These are phyloP conservation scores for Chlorella variabilis DNA, from an alignment of 163 green algal genomes.

Conservation along the genomic window DNA sequence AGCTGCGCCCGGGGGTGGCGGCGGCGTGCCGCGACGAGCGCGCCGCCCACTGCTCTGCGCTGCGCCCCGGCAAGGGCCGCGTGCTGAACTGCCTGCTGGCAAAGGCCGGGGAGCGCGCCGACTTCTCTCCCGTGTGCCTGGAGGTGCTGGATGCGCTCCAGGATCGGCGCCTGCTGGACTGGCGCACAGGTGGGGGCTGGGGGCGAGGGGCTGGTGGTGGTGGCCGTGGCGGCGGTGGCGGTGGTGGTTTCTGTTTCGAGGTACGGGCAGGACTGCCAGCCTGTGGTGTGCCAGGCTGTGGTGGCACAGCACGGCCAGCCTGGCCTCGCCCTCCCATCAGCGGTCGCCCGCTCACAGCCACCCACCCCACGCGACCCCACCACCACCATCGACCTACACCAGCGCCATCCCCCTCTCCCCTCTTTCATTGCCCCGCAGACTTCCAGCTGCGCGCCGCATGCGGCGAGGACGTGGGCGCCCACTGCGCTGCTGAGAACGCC, in stretches of 20 bases:
- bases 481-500: background rate
- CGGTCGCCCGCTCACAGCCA: too few species aligned
- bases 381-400: background rate
- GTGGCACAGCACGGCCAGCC: too few species aligned
- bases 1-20: background rate
- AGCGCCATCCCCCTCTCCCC: background rate
- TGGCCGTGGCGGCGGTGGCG: background rate
- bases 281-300: too few species aligned
- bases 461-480: background rate
- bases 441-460: background rate
- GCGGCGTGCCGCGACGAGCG: background rate
- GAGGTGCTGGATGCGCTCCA: slow-evolving; percentile 5
- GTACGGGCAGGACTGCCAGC: too few species aligned
- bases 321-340: too few species aligned
- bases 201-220: background rate
- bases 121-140: slow-evolving; percentile 4
- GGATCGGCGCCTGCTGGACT: slow-evolving; percentile 11
- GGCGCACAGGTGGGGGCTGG: slow-evolving; percentile 4
- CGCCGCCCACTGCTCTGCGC: background rate
- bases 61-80: background rate
- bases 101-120: background rate
- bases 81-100: slow-evolving; percentile 28
- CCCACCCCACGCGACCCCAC: background rate
- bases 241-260: too few species aligned
- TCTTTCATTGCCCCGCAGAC: background rate